Base-by-base conservation (phyloP, 176 grass and related monocot species). In the Typha latifolia region DNA sequence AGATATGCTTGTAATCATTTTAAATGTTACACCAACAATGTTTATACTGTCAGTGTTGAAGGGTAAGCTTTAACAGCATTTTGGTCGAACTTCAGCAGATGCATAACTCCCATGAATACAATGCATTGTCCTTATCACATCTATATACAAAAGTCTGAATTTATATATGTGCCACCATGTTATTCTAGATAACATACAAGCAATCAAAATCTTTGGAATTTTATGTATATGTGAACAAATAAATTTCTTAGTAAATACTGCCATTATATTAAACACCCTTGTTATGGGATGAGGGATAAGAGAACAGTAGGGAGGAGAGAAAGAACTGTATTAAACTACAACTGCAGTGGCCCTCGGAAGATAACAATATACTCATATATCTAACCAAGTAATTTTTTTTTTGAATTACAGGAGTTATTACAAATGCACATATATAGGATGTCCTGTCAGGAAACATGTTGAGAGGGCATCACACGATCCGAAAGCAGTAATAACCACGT, bases 391-490 rank as follows among this genome's bases (percentile, higher is more conserved):
- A n/a, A 32, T 71, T 47, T 24, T 69, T 66, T 48, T 73, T 77
- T 61, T 71, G 71, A 61, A 49, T 65, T 71, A 24, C 86, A 99
- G 95, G 81, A 99, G 95, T 77, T 99, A 99, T 75, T 99, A 99
- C 68, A 99, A 99, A 76, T 99, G 95, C 77, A 99, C 95, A 85
- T 73, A 84, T 66, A 73, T 77, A 59, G 86, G 95, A 63, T 99
- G 95, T 62, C 89, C 89, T 29, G 95, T 99, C 43, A 89, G 95
- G 69, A 99, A 99, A 67, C 95, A 99, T 83, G 95, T 99, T 72
- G 95, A 99, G 81, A 84, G 94, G 75, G 95, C 95, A 78, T 99
- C 95, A 5, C 95, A 99, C 49, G 95, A 99, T 80, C 94, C 89
- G 9, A 99, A 94, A 82, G 91, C 95, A 61, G 95, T 99, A 65